Conservation (phyloP, 371 early-diverging fungal genomes). For the Lichtheimia corymbifera region DNA sequence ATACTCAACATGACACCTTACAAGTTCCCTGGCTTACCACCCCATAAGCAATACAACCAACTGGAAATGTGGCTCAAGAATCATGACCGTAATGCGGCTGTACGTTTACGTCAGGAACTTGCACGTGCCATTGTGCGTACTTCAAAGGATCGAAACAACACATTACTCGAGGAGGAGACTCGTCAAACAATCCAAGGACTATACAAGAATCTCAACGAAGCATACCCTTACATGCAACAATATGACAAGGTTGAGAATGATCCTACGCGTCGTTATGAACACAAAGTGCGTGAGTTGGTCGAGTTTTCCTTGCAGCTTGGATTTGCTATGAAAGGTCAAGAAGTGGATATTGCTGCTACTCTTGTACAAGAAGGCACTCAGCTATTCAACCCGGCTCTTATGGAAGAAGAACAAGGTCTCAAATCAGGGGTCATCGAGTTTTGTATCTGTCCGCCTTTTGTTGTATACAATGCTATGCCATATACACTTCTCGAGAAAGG, state of each 20-base stretch:
- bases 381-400: conserved; percentile 29
- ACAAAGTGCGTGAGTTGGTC: conserved; percentile 34
- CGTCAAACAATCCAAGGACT: conserved; percentile 2
- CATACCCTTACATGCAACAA: conserved; percentile 27
- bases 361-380: conserved; percentile 39
- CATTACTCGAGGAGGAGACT: conserved; percentile 1
- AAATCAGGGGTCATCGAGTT: conserved; percentile 36
- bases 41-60: conserved; percentile 12
- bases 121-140: conserved; percentile 15
- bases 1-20: conserved; percentile 45
- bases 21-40: conserved; percentile 31
- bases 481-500: conserved; percentile 42
- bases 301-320: conserved; percentile 35
- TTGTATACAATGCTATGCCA: conserved; percentile 22
- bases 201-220: conserved; percentile 20
- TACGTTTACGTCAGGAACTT: conserved; percentile 30
- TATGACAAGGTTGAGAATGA: conserved; percentile 23
- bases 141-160: conserved; percentile 6
- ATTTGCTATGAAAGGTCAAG: conserved; percentile 51
- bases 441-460: conserved; percentile 51
- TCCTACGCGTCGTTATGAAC: conserved; percentile 23
- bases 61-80: conserved; percentile 20
- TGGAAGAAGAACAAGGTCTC: conserved; percentile 46
- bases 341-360: conserved; percentile 38
- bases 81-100: conserved; percentile 16